Evolutionary conservation across 495 filamentous ascomycete genomes (phyloP).

Genomic region (Copromyces sp.): DNA sequence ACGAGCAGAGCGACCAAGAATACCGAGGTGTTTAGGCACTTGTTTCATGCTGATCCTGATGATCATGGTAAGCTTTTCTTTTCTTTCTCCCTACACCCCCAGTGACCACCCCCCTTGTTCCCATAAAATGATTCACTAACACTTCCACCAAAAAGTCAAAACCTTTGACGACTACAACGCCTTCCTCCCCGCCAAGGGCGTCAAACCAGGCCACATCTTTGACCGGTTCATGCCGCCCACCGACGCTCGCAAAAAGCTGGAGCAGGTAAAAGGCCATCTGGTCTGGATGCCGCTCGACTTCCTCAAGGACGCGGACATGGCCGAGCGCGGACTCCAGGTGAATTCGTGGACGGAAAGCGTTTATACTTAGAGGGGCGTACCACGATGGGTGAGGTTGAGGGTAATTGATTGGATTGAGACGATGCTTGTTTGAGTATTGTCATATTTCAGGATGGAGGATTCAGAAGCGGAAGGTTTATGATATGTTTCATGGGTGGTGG

Average conservation of each 20-base stretch:
- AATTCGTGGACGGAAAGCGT: conserved; percentile 42
- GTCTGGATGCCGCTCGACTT: conserved; percentile 95
- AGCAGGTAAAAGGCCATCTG: conserved; percentile 74
- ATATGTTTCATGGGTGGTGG: not conserved
- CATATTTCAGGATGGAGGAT: not conserved
- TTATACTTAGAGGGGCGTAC: conserved; percentile 22
- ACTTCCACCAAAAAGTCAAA: conserved; percentile 41
- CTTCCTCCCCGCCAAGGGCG: conserved; percentile 57
- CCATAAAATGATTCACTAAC: conserved; percentile 1
- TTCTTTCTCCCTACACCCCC: not conserved
- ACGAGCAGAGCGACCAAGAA: conserved; percentile 64
- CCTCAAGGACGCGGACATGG: conserved; percentile 76
- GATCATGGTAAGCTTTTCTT: conserved; percentile 47
- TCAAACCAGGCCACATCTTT: conserved; percentile 77
- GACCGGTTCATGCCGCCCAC: conserved; percentile 58
- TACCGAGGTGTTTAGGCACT: conserved; percentile 70
- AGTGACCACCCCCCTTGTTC: too few species aligned
- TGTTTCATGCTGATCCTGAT: conserved; percentile 93
- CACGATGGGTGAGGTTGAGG: not conserved
- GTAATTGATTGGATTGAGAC: not conserved
- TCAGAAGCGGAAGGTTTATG: not conserved
- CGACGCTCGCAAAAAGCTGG: conserved; percentile 64
- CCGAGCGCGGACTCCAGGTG: conserved; percentile 61
- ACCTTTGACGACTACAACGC: conserved; percentile 81
- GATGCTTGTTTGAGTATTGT: not conserved